These are phyloP conservation scores for Cubamyces sp. DNA, from an alignment of 768 basidiomycete species.

Conservation along the genomic window DNA sequence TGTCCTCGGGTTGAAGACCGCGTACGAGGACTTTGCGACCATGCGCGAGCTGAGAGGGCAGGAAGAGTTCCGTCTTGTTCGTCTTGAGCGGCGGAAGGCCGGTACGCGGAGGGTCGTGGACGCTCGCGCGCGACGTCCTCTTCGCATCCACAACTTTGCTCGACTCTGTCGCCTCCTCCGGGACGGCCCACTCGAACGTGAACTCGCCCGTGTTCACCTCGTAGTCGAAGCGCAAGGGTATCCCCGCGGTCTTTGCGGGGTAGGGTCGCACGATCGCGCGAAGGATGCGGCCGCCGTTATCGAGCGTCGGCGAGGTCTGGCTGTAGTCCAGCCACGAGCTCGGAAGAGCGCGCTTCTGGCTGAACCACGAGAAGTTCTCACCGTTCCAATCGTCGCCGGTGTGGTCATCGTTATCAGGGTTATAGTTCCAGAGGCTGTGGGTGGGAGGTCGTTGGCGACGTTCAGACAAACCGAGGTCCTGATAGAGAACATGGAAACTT, in stretches of 20 bases:
- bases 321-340: constrained; percentile 56
- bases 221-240: constrained; percentile 74
- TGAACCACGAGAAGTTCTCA: constrained; percentile 98
- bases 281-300: constrained; percentile 82
- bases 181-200: constrained; percentile 64
- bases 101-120: constrained; percentile 44
- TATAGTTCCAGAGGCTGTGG: constrained; percentile 90
- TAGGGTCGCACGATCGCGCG: constrained; percentile 87
- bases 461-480: neutral
- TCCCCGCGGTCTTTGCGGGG: constrained; percentile 86
- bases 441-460: neutral
- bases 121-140: constrained; percentile 12
- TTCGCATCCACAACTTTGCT: constrained; percentile 1
- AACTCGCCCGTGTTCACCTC: constrained; percentile 76
- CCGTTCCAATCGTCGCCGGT: constrained; percentile 92
- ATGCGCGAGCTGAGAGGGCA: constrained; percentile 65
- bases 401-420: constrained; percentile 80
- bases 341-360: constrained; percentile 59
- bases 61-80: constrained; percentile 82
- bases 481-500: constrained; percentile 39
- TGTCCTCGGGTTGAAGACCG: constrained; percentile 56
- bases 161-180: constrained; percentile 27
- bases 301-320: constrained; percentile 70
- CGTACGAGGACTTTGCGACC: constrained; percentile 60
- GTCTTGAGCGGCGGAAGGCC: constrained; percentile 47